Evolutionary conservation across 805 yeast species (phyloP).

Genomic region (Kodamaea laetipori): DNA sequence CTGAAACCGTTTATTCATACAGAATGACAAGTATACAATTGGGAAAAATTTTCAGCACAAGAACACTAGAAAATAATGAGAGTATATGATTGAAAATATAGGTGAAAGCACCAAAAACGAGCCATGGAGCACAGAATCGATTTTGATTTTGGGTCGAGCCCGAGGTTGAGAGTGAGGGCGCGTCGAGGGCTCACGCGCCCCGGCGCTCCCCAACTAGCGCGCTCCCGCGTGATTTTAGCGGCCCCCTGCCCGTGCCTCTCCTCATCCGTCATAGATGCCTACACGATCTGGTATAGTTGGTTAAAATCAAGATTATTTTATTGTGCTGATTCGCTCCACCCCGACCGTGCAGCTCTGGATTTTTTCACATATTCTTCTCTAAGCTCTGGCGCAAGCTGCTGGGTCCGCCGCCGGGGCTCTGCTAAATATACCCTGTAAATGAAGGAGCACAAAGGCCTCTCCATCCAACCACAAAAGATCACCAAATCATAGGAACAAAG

Average conservation of each 20-base stretch:
- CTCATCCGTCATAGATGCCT: conserved; percentile 3
- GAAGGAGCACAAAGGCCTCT: not conserved
- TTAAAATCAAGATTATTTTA: conserved; percentile 7
- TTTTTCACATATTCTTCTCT: conserved; percentile 1
- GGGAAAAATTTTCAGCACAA: conserved; percentile 9
- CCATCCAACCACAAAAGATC: conserved; percentile 3
- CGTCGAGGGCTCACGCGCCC: too few relatives aligned
- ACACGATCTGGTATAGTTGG: conserved; percentile 9
- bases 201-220: not conserved
- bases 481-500: conserved; percentile 1
- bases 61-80: conserved; percentile 7
- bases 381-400: not conserved
- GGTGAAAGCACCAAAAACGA: conserved; percentile 3
- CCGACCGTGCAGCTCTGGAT: conserved; percentile 2
- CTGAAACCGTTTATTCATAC: conserved; percentile 15
- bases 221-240: not conserved
- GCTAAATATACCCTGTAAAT: conserved; percentile 5
- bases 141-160: not conserved
- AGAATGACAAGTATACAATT: conserved; percentile 11
- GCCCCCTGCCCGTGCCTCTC: conserved; percentile 2
- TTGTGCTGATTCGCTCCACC: conserved; percentile 9
- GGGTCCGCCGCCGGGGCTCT: conserved; percentile 1
- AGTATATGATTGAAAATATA: conserved; percentile 6
- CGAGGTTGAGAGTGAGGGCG: too few relatives aligned
- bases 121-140: conserved; percentile 3